Conservation (phyloP, 164 flowering plant genomes). For the Macadamia integrifolia region DNA sequence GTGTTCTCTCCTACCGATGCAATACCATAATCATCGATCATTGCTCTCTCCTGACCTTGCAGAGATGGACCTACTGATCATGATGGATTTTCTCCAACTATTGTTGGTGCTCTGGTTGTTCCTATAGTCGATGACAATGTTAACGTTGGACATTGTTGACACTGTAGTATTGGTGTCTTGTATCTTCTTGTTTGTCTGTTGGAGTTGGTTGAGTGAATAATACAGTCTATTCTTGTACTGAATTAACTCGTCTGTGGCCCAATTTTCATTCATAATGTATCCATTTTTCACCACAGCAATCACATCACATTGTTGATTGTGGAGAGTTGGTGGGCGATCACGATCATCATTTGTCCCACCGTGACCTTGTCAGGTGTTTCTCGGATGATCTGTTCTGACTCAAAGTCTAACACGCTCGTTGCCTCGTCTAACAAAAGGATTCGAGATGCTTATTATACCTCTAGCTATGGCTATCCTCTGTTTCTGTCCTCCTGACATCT, state of each 20-base stretch:
- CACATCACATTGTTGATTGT: constrained; percentile 17
- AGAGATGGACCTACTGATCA: constrained; percentile 44
- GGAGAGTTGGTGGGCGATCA: constrained; percentile 85
- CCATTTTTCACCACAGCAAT: constrained; percentile 77
- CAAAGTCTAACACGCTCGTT: constrained; percentile 56
- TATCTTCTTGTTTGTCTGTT: constrained; percentile 25
- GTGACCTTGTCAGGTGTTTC: constrained; percentile 68
- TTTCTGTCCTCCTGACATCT: constrained; percentile 55
- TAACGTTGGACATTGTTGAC: too few species aligned
- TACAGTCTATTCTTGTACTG: constrained; percentile 39
- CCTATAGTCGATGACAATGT: too few species aligned
- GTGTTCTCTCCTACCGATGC: constrained; percentile 6
- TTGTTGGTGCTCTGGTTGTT: too few species aligned
- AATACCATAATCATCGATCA: too few species aligned
- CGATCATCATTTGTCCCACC: constrained; percentile 64
- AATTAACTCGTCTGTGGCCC: constrained; percentile 67
- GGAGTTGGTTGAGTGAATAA: constrained; percentile 50
- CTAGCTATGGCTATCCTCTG: neutral
- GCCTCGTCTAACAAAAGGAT: constrained; percentile 46
- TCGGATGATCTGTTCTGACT: constrained; percentile 77
- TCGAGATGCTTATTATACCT: constrained; percentile 52
- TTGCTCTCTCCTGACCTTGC: constrained; percentile 24
- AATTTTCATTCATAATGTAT: constrained; percentile 34
- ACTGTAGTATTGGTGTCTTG: neutral
- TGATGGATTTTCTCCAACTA: too few species aligned